A percentile compares a stretch with the other conserved stretches of the same genome.
Evolutionary conservation across 768 basidiomycete genomes (phyloP).

Genomic region (Kondoa malvinella): DNA sequence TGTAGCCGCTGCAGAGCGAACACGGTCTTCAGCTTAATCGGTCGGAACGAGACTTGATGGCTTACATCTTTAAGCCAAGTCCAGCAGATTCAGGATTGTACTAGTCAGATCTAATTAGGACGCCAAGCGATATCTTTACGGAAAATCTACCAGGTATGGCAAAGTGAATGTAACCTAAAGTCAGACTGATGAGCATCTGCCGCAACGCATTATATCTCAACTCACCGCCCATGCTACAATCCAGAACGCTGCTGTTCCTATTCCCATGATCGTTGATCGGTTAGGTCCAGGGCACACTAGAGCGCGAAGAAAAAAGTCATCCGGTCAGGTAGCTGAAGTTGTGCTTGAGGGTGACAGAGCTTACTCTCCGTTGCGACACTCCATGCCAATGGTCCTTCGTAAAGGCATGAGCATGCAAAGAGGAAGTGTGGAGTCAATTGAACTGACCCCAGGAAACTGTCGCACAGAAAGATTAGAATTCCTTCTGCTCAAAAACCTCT

Average conservation of each 20-base stretch:
- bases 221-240: constrained; percentile 28
- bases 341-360: too few species aligned
- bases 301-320: neutral
- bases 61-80: constrained; percentile 24
- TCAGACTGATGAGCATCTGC: constrained; percentile 4
- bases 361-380: too few species aligned
- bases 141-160: constrained; percentile 31
- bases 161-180: constrained; percentile 30
- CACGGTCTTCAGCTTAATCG: too few species aligned
- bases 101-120: neutral
- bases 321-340: too few species aligned
- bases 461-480: too few species aligned
- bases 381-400: neutral
- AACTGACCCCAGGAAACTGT: too few species aligned
- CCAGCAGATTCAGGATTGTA: constrained; percentile 2
- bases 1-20: too few species aligned
- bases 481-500: too few species aligned
- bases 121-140: constrained; percentile 21
- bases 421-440: too few species aligned
- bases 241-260: constrained; percentile 33
- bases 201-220: neutral
- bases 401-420: too few species aligned
- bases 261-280: constrained; percentile 28
- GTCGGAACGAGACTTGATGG: too few species aligned
- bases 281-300: neutral